Conservation (phyloP, 2,329 filamentous ascomycete species). For the Lasiodiplodia citricola region DNA sequence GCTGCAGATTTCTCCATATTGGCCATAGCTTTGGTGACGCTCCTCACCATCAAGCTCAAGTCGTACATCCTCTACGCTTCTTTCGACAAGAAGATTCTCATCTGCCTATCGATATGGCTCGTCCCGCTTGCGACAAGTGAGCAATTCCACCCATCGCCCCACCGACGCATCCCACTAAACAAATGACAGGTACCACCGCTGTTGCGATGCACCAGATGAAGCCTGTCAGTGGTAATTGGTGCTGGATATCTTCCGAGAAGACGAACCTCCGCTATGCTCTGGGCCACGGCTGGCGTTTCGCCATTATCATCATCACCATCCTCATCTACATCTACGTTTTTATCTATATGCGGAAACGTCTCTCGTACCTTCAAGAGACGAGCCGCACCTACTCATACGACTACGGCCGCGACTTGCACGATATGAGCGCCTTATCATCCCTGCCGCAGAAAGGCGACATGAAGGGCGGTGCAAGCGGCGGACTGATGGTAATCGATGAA, state of each 20-base stretch:
- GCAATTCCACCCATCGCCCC: neutral
- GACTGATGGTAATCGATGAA: slow-evolving; percentile 1
- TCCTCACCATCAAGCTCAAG: slow-evolving; percentile 47
- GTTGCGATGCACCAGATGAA: slow-evolving; percentile 34
- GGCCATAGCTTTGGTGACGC: slow-evolving; percentile 51
- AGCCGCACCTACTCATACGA: slow-evolving; percentile 20
- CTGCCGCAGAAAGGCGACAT: neutral
- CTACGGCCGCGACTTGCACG: slow-evolving; percentile 16
- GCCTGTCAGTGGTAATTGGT: slow-evolving; percentile 56
- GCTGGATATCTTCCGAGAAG: slow-evolving; percentile 50
- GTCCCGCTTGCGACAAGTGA: slow-evolving; percentile 47
- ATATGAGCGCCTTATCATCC: neutral
- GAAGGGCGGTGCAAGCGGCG: neutral
- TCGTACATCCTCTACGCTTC: slow-evolving; percentile 41
- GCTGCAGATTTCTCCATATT: slow-evolving; percentile 50
- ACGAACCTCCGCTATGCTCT: slow-evolving; percentile 50
- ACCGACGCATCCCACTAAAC: neutral
- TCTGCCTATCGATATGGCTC: slow-evolving; percentile 50
- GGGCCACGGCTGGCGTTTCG: slow-evolving; percentile 54
- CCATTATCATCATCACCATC: slow-evolving; percentile 50
- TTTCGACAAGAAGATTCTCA: slow-evolving; percentile 37
- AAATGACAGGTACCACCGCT: slow-evolving; percentile 6
- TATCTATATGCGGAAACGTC: slow-evolving; percentile 36
- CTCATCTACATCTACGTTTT: slow-evolving; percentile 53
- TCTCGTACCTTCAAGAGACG: slow-evolving; percentile 18